phyloP scores from a whole-genome alignment of 2,329 filamentous ascomycete species.

The Arthrinium phaeospermum region DNA sequence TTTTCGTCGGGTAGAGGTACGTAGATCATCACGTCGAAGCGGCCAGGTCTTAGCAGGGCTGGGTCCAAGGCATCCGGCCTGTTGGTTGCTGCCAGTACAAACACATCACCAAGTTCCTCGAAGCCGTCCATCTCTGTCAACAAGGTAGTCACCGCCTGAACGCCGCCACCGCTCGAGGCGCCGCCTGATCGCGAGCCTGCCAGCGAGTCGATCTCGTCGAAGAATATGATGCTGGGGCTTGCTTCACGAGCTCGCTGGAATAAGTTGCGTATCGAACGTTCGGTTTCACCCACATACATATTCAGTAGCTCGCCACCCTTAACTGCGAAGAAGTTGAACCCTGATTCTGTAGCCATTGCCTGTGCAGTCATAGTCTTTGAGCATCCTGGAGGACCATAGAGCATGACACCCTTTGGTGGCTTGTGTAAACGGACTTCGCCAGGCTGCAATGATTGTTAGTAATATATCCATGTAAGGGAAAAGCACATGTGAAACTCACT shows the following conservation, averaged over 20 bases:
- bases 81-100: constrained; percentile 91
- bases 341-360: constrained; percentile 87
- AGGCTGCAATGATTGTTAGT: constrained; percentile 38
- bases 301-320: constrained; percentile 93
- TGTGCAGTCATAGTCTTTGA: constrained; percentile 94
- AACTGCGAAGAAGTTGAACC: constrained; percentile 91
- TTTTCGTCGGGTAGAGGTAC: constrained; percentile 78
- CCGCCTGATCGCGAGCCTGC: constrained; percentile 51
- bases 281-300: constrained; percentile 97
- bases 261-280: constrained; percentile 82
- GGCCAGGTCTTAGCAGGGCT: constrained; percentile 82
- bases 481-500: constrained; percentile 34
- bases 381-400: constrained; percentile 93
- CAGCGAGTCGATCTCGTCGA: constrained; percentile 94
- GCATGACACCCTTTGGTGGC: constrained; percentile 80
- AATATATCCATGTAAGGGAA: not conserved
- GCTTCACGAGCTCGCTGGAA: constrained; percentile 87
- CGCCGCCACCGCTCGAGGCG: constrained; percentile 47
- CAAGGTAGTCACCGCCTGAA: constrained; percentile 88
- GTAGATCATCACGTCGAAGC: constrained; percentile 85
- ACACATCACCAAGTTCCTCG: constrained; percentile 79
- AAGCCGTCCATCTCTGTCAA: constrained; percentile 97
- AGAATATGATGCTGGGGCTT: constrained; percentile 91
- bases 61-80: constrained; percentile 85
- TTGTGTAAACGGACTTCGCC: constrained; percentile 48